These are phyloP conservation scores for Closterium sp. DNA, from an alignment of 139 green algal genomes.

Conservation along the genomic window DNA sequence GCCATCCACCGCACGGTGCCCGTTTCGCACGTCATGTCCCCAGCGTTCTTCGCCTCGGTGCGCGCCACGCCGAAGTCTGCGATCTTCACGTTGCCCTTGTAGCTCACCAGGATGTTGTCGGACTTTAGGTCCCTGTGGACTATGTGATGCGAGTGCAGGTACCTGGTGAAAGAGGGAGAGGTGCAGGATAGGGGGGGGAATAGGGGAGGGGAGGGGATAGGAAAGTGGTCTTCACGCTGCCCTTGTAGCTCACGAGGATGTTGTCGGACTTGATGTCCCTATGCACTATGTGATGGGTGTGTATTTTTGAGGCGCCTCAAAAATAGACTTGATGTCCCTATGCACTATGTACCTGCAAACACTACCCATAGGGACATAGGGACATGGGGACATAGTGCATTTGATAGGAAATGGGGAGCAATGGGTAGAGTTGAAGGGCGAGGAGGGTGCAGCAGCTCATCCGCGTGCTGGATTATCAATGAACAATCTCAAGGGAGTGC, in stretches of 20 bases:
- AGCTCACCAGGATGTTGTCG: conserved; percentile 36
- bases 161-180: background rate
- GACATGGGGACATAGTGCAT: too few relatives aligned
- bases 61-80: conserved; percentile 96
- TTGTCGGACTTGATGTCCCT: conserved; percentile 46
- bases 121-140: conserved; percentile 47
- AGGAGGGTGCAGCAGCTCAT: too few relatives aligned
- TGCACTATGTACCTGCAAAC: too few relatives aligned
- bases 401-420: conserved; percentile 23
- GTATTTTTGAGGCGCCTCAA: too few relatives aligned
- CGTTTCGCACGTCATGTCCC: conserved; percentile 95
- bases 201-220: background rate
- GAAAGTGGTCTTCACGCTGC: conserved; percentile 50
- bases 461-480: too few relatives aligned
- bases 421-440: background rate
- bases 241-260: conserved; percentile 21
- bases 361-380: too few relatives aligned
- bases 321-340: too few relatives aligned
- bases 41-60: conserved; percentile 75
- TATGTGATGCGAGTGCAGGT: conserved; percentile 38
- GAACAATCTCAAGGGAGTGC: too few relatives aligned
- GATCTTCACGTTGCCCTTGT: conserved; percentile 60
- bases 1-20: conserved; percentile 98
- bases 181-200: background rate
- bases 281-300: too few relatives aligned